Evolutionary conservation across 2,329 filamentous ascomycete genomes (phyloP), one percentile per base, ranked within the genome.

Genomic region (Claviceps sp.): DNA sequence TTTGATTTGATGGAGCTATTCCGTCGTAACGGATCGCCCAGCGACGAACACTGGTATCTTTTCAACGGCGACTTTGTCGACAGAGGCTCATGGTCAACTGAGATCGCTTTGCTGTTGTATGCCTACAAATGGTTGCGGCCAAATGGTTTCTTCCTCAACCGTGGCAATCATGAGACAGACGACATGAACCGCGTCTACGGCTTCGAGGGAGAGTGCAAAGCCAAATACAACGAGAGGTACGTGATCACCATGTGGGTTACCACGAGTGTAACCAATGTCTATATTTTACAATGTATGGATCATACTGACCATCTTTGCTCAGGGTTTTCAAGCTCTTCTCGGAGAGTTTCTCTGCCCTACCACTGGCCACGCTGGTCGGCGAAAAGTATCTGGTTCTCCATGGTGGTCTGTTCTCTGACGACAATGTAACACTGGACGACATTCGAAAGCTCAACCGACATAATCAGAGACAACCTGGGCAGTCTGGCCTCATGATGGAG

Each of bases 31-130:
- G 93, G 93, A 43, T 80, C 77, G 57, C 93, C 93, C 0, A 80
- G 78, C 16, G 88, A 91, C 56, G 88, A 86, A 65, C 89, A 97
- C 66, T 87, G 84, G 67, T 98, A 97, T 66, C 78, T 98, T 13
- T 98, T 98, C 77, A 98, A 98, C 67, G 93, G 93, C 58, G 93
- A 98, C 70, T 98, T 98, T 64, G 93, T 98, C 51, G 93, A 98
- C 67, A 82, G 93, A 65, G 93, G 93, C 30, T 96, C 89, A 40
- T 98, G 93, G 93, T 97, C 91, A 6, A 89, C 84, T n/a, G 93
- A 98, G 67, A 94, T 98, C 60, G 91, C 89, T 11, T 76, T 98
- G 47, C 75, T 96, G 11, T 76, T 98, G 19, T 98, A 96, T 68
- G 87, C 91, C 45, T 95, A 95, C 77, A 98, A 98, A 74, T 95